Percentiles rank a stretch among this genome's conserved stretches.
Evolutionary conservation across 345 rosid species (phyloP).

Genomic region (Heritiera fomes): DNA sequence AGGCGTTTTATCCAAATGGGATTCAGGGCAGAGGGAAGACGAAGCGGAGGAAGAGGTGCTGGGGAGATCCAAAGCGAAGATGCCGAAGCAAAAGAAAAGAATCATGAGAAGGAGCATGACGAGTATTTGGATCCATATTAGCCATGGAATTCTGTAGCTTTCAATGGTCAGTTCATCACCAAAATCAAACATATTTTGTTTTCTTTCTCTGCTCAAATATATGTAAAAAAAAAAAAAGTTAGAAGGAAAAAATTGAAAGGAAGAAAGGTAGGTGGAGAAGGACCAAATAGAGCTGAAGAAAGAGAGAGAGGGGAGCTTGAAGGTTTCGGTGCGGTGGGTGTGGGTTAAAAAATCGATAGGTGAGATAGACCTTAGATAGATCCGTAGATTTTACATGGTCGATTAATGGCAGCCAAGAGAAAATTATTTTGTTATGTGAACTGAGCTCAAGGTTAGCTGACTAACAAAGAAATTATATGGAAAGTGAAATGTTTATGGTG

Average conservation of each 20-base stretch:
- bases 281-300: neutral
- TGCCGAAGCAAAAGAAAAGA: conserved; percentile 54
- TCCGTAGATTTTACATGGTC: neutral
- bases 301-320: neutral
- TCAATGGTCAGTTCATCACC: conserved; percentile 58
- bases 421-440: neutral
- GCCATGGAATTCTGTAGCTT: conserved; percentile 67
- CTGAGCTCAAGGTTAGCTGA: neutral
- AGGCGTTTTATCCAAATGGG: neutral
- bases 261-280: neutral
- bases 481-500: neutral
- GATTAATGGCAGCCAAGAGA: neutral
- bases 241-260: neutral
- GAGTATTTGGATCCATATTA: conserved; percentile 78
- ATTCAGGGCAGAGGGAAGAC: conserved; percentile 15
- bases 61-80: conserved; percentile 33
- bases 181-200: conserved; percentile 42
- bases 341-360: neutral
- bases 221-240: neutral
- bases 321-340: too few species aligned
- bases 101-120: conserved; percentile 64
- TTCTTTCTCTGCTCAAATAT: neutral
- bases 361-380: neutral
- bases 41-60: conserved; percentile 11
- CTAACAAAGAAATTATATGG: neutral